Conservation (phyloP, 2,329 filamentous ascomycete species). For the Phaeosphaeriaceae sp. region DNA sequence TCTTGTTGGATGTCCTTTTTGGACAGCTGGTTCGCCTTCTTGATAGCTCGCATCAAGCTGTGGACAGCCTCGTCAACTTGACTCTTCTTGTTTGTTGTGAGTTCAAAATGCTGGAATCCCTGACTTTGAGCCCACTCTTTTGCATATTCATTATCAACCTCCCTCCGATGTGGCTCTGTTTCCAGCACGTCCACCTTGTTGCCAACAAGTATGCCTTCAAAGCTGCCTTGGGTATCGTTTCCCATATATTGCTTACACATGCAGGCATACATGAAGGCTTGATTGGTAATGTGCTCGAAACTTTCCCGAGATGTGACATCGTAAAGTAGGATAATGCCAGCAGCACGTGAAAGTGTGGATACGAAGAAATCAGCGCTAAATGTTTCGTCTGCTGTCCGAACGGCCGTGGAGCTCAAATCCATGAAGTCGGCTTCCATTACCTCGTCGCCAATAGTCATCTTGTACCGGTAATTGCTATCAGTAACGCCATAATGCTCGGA, state of each 20-base stretch:
- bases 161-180: conserved; percentile 1
- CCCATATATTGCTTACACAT: not conserved
- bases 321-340: conserved; percentile 38
- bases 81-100: conserved; percentile 14
- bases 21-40: conserved; percentile 13
- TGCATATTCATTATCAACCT: conserved; percentile 25
- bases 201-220: conserved; percentile 35
- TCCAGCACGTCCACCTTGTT: conserved; percentile 31
- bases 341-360: conserved; percentile 11
- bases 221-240: not conserved
- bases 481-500: conserved; percentile 6
- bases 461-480: conserved; percentile 6
- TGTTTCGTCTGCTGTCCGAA: conserved; percentile 10
- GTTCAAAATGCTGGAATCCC: conserved; percentile 26
- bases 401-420: conserved; percentile 29
- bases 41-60: conserved; percentile 22
- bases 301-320: conserved; percentile 30
- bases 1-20: conserved; percentile 5
- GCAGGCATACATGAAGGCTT: conserved; percentile 26
- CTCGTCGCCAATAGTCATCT: conserved; percentile 14
- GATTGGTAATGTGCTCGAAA: conserved; percentile 27
- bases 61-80: conserved; percentile 20
- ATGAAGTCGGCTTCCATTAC: conserved; percentile 14
- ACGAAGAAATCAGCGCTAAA: conserved; percentile 12
- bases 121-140: conserved; percentile 33